A percentile compares a stretch with the other conserved stretches of the same genome.
These are phyloP conservation scores for Thraustochytrium sp. DNA, from an alignment of 352 stramenopile species.

Conservation along the genomic window DNA sequence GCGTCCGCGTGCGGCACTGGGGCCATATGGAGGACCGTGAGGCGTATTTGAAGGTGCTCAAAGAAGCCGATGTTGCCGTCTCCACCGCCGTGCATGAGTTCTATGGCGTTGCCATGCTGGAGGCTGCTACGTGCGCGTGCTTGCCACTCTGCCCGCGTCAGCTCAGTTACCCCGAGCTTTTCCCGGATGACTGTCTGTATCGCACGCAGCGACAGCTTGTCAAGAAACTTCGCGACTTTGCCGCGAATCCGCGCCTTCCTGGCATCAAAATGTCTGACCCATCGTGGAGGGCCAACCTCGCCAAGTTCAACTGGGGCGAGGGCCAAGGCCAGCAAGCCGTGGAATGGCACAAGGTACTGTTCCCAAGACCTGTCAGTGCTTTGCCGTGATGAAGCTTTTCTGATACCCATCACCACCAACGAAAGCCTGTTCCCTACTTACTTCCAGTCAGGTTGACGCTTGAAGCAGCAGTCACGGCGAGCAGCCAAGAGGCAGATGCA, in stretches of 20 bases:
- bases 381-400: no score
- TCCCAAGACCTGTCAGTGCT: no score
- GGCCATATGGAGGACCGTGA: constrained; percentile 50
- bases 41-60: constrained; percentile 54
- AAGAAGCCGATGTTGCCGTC: constrained; percentile 55
- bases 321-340: background rate
- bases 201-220: background rate
- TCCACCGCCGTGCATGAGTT: constrained; percentile 62
- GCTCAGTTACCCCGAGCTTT: constrained; percentile 59
- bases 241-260: background rate
- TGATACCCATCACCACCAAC: no score
- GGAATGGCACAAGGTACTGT: no score
- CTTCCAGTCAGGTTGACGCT: no score
- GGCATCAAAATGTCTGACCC: background rate
- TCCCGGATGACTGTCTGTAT: constrained; percentile 17
- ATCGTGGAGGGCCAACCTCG: background rate
- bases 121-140: constrained; percentile 56
- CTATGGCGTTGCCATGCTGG: constrained; percentile 58
- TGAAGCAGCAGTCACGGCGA: no score
- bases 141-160: constrained; percentile 58
- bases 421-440: no score
- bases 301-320: background rate
- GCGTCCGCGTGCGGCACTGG: constrained; percentile 54
- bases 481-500: no score
- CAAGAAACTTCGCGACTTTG: background rate